Evolutionary conservation across 495 filamentous ascomycete species (phyloP).

Genomic region (Pseudoneurospora amorphoporcata): DNA sequence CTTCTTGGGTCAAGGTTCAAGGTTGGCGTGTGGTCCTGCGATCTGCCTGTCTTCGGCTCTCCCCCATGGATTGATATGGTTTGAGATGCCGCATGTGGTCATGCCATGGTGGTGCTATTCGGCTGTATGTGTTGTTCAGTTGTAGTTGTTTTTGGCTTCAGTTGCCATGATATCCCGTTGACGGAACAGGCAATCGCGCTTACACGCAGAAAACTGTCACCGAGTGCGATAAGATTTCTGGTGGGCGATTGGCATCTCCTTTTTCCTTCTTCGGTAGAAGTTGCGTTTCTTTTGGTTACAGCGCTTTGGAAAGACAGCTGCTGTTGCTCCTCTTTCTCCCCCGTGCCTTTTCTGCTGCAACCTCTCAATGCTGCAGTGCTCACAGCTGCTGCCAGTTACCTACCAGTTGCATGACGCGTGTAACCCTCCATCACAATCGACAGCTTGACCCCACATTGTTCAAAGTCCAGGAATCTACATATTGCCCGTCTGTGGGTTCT

Average conservation of each 20-base stretch:
- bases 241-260: not conserved
- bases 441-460: constrained; percentile 3
- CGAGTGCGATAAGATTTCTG: not conserved
- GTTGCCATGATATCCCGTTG: not conserved
- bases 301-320: not conserved
- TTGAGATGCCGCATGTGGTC: not conserved
- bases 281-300: not conserved
- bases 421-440: not conserved
- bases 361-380: not conserved
- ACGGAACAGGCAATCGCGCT: not conserved
- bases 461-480: not conserved
- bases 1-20: not conserved
- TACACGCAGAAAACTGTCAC: not conserved
- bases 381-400: not conserved
- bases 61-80: not conserved
- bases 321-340: not conserved
- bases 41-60: not conserved
- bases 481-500: constrained; percentile 8
- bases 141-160: not conserved
- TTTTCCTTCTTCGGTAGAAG: not conserved
- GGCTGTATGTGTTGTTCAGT: not conserved
- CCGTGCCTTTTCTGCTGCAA: not conserved
- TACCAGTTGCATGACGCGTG: constrained; percentile 7
- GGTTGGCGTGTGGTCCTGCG: not conserved
- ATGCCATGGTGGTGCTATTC: not conserved